Conservation (phyloP, 2,329 filamentous ascomycete genomes). For the Exophiala sideris region DNA sequence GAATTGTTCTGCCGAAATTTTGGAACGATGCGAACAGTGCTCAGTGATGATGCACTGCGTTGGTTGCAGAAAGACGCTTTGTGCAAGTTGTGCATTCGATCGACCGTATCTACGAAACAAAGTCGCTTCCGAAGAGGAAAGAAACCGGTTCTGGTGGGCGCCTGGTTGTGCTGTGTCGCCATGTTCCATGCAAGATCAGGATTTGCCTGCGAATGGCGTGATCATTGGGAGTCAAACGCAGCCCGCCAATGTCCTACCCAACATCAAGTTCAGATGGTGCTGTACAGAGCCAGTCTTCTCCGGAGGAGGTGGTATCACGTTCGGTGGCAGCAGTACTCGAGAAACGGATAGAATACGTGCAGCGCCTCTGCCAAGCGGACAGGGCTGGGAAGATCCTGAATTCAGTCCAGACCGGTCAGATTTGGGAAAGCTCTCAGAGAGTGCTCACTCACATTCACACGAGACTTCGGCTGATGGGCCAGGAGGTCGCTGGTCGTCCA, state of each 20-base stretch:
- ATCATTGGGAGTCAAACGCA: constrained; percentile 32
- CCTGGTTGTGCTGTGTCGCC: constrained; percentile 54
- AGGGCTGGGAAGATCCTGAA: constrained; percentile 56
- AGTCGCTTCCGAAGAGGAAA: constrained; percentile 26
- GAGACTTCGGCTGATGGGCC: constrained; percentile 11
- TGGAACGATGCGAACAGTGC: constrained; percentile 58
- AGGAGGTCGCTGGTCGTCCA: constrained; percentile 33
- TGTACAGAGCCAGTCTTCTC: constrained; percentile 60
- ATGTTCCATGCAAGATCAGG: constrained; percentile 56
- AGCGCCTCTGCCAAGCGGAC: constrained; percentile 53
- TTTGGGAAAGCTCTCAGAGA: not conserved
- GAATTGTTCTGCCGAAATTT: constrained; percentile 51
- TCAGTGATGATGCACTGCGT: constrained; percentile 61
- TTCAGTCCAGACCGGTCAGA: constrained; percentile 34
- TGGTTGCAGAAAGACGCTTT: constrained; percentile 58
- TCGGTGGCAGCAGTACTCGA: constrained; percentile 48
- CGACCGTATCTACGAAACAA: constrained; percentile 47
- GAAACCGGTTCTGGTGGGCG: constrained; percentile 56
- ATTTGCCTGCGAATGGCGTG: constrained; percentile 14
- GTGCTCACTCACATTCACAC: constrained; percentile 4
- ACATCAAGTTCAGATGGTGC: constrained; percentile 58
- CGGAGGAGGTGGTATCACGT: constrained; percentile 57
- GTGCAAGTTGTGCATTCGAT: constrained; percentile 58
- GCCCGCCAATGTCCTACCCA: constrained; percentile 42
- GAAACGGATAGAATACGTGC: constrained; percentile 56